Evolutionary conservation across 306 rosid genomes (phyloP).

Genomic region (Argentina anserina): DNA sequence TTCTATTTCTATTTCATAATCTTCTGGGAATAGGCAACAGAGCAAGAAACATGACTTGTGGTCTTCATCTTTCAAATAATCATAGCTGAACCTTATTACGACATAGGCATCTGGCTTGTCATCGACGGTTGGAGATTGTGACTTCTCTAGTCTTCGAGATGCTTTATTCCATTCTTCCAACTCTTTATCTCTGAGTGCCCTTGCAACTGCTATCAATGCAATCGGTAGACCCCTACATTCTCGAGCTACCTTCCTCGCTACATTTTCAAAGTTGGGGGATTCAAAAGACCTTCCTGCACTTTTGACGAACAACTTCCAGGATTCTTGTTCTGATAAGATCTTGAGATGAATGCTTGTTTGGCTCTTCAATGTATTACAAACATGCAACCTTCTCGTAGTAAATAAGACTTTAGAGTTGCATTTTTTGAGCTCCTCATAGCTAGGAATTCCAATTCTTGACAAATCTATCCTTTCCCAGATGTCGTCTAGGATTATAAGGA

Average conservation of each 20-base stretch:
- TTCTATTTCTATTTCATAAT: neutral
- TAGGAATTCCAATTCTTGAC: neutral
- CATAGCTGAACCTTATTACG: neutral
- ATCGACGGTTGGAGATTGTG: neutral
- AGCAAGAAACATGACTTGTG: neutral
- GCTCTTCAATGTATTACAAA: too few species aligned
- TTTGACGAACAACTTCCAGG: neutral
- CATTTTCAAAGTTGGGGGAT: accelerated
- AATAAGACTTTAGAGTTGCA: too few species aligned
- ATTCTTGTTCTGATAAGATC: neutral
- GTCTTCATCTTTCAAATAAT: neutral
- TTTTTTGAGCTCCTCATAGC: too few species aligned
- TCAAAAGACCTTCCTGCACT: neutral
- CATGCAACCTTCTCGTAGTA: neutral
- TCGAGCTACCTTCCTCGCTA: neutral
- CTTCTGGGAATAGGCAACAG: neutral
- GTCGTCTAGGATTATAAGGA: neutral
- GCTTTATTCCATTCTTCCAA: neutral
- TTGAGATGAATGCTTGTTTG: neutral
- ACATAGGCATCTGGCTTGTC: too few species aligned
- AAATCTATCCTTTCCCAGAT: neutral
- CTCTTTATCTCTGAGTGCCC: neutral
- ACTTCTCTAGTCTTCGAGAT: neutral
- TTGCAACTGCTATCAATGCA: neutral
- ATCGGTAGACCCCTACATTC: neutral